These are phyloP conservation scores for Hordeum marinum DNA, from an alignment of 176 grass and related monocot genomes.

Conservation along the genomic window DNA sequence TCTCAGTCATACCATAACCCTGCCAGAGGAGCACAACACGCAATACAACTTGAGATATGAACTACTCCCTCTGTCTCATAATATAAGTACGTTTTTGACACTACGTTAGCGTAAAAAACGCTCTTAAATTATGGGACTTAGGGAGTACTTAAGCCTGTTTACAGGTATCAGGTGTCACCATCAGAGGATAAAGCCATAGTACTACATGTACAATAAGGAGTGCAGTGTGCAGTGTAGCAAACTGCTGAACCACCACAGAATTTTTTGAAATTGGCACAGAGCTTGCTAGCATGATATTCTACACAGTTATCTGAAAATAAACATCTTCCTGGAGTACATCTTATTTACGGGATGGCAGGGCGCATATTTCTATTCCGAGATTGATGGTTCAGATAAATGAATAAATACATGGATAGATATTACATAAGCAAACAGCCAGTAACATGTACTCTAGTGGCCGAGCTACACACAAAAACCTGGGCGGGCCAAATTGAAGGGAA, in stretches of 20 bases:
- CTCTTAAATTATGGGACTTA: no score
- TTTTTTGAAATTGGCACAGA: neutral
- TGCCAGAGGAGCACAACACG: conserved; percentile 11
- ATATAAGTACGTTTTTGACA: no score
- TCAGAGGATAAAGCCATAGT: neutral
- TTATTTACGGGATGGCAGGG: no score
- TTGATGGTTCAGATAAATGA: neutral
- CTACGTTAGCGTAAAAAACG: no score
- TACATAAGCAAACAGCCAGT: neutral
- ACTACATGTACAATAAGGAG: neutral
- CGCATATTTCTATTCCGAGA: neutral
- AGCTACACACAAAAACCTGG: no score
- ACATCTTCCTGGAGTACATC: neutral
- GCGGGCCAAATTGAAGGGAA: no score
- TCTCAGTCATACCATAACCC: conserved; percentile 99
- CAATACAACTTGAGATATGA: conserved; percentile 5
- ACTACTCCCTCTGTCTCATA: neutral
- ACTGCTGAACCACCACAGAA: neutral
- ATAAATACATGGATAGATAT: neutral
- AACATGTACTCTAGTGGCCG: no score
- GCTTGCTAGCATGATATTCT: neutral
- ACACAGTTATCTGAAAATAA: neutral
- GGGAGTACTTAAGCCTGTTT: neutral
- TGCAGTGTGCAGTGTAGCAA: neutral
- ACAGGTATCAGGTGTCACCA: neutral